Conservation (phyloP, 2,329 filamentous ascomycete species). For the Ophiostoma pallidulum region DNA sequence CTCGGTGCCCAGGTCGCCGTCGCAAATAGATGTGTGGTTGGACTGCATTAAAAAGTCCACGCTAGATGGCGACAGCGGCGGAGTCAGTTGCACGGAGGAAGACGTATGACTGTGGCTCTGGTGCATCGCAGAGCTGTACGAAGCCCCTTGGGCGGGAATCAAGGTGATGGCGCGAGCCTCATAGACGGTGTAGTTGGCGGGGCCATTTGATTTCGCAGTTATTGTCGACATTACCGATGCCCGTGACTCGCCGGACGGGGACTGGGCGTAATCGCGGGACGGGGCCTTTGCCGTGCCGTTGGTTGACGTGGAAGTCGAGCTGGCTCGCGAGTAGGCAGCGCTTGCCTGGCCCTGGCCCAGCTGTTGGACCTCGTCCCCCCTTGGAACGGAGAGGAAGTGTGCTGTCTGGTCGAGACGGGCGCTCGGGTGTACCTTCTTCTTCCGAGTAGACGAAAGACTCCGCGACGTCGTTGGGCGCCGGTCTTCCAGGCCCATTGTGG, state of each 20-base stretch:
- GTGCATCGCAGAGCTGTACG: not conserved
- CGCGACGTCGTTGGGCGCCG: no score
- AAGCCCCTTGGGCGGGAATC: constrained; percentile 21
- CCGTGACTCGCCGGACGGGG: constrained; percentile 29
- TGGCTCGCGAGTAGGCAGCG: constrained; percentile 21
- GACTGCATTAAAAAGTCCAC: constrained; percentile 39
- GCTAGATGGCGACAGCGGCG: constrained; percentile 43
- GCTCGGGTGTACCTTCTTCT: not conserved
- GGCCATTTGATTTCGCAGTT: not conserved
- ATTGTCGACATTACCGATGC: constrained; percentile 18
- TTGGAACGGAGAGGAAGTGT: not conserved
- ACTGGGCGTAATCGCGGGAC: constrained; percentile 12
- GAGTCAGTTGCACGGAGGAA: constrained; percentile 25
- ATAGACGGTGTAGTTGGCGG: constrained; percentile 17
- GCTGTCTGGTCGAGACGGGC: not conserved
- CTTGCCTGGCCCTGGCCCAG: no score
- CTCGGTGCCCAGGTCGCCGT: constrained; percentile 24
- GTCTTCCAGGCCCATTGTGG: no score
- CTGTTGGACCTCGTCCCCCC: no score
- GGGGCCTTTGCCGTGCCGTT: constrained; percentile 5
- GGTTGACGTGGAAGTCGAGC: constrained; percentile 21
- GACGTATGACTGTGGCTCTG: not conserved
- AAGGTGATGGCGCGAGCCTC: constrained; percentile 33
- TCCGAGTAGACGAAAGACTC: not conserved
- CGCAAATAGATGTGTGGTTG: constrained; percentile 14